These are phyloP conservation scores for Gossypium sturtianum DNA, from an alignment of 345 rosid species.

Conservation along the genomic window DNA sequence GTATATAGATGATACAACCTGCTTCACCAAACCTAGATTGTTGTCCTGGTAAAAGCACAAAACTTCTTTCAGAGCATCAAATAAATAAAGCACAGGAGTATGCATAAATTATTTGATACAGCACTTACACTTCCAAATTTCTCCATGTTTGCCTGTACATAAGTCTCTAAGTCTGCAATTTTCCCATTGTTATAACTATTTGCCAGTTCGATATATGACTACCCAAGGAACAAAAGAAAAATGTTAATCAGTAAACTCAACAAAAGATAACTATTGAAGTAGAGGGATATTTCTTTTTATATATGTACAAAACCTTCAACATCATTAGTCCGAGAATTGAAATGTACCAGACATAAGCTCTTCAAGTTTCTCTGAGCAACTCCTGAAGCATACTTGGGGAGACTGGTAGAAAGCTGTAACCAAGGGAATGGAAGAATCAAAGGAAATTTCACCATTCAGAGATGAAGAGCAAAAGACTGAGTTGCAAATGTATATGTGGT, in stretches of 20 bases:
- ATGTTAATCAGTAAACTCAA: not conserved
- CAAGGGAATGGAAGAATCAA: slow-evolving; percentile 12
- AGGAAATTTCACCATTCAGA: not conserved
- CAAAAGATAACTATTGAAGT: not conserved
- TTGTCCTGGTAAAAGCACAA: slow-evolving; percentile 58
- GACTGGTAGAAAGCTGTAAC: slow-evolving; percentile 61
- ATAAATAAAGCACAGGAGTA: slow-evolving; percentile 6
- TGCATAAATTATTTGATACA: not conserved
- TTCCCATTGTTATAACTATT: slow-evolving; percentile 59
- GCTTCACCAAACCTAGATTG: slow-evolving; percentile 90
- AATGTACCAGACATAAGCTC: slow-evolving; percentile 51
- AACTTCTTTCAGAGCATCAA: slow-evolving; percentile 16
- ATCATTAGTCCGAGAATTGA: not conserved
- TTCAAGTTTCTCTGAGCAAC: slow-evolving; percentile 82
- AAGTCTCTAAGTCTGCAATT: slow-evolving; percentile 50
- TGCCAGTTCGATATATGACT: slow-evolving; percentile 73
- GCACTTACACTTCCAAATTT: slow-evolving; percentile 63
- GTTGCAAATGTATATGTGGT: not conserved
- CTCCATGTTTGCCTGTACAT: slow-evolving; percentile 44
- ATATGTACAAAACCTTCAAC: not conserved
- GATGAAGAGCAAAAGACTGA: not conserved
- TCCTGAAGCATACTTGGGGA: slow-evolving; percentile 82
- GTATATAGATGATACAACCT: slow-evolving; percentile 86
- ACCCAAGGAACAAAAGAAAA: slow-evolving; percentile 20
- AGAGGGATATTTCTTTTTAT: not conserved